Evolutionary conservation across 2,329 filamentous ascomycete species (phyloP), one percentile per base, ranked within the genome.

Genomic region (Hirsutella rhossiliensis): DNA sequence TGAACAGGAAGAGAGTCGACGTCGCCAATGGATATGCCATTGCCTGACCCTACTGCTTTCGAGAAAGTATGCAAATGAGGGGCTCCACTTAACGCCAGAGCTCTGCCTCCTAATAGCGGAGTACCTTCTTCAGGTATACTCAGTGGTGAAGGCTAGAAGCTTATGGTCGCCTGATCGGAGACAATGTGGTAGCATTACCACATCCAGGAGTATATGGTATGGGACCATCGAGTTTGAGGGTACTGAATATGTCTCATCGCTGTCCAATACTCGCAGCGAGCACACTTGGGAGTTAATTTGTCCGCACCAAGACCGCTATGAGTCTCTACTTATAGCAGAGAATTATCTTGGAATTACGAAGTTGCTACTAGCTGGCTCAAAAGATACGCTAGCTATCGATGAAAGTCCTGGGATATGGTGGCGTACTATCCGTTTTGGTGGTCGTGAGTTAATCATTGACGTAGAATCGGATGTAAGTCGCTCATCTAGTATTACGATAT

Each of bases 221-320:
- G 17, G 40, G 9, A 42, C 31, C 40, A 15, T 45, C 39, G 39
- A 41, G 30, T 45, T 45, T 38, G 39, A 45, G 23, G 43, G 43
- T n/a, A 37, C 12, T 11, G 7, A 27, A 7, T 45, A 45, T 18
- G 30, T 45, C 31, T 42, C 43, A 15, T 42, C 38, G 28, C 27
- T 45, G 19, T 45, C 43, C 15, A 45, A 45, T 30, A n/a, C 19
- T 41, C 19, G 19, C 18, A 34, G 20, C 31, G 30, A 41, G 32
- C n/a, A 37, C 4, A 11, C 7, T 23, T 17, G 20, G 28, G 30
- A 29, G 32, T n/a, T 38, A 11, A 37, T 41, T 31, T 19, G 15
- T 18, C n/a, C 20, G n/a, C 30, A 38, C 7, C 19, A 29, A 34
- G 23, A 18, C 17, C 20, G 19, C 11, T 38, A 18, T 29, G 13